Conservation (phyloP, 1,139 yeast species). For the Taphrina pruni region DNA sequence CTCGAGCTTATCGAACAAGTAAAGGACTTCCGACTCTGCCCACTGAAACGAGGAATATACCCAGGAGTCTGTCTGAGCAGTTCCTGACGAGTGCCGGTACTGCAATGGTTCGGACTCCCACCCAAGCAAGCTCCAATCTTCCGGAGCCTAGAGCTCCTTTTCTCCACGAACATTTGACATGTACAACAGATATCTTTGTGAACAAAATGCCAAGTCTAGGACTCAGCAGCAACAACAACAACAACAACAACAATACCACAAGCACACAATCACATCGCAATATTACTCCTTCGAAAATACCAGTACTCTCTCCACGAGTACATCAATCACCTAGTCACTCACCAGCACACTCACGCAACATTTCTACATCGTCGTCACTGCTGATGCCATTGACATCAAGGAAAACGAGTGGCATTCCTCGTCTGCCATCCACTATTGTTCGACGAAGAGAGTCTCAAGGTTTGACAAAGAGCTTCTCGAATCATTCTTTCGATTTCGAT, state of each 20-base stretch:
- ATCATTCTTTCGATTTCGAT: constrained; percentile 30
- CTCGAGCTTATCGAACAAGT: not conserved
- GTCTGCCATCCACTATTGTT: constrained; percentile 26
- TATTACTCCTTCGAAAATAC: constrained; percentile 20
- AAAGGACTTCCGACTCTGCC: not conserved
- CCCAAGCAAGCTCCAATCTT: not conserved
- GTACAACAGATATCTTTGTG: not conserved
- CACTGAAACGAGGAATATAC: not conserved
- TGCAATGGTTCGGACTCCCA: not conserved
- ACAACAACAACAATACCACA: not conserved
- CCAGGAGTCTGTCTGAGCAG: constrained; percentile 2
- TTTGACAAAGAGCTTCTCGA: constrained; percentile 23
- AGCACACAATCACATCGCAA: constrained; percentile 2
- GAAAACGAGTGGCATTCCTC: constrained; percentile 26
- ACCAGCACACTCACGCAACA: constrained; percentile 11
- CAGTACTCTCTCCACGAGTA: constrained; percentile 7
- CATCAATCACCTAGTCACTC: not conserved
- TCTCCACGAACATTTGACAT: not conserved
- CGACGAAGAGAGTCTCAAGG: constrained; percentile 21
- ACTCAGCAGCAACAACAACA: not conserved
- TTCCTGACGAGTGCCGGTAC: not conserved
- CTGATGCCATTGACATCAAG: constrained; percentile 1
- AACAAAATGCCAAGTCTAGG: not conserved
- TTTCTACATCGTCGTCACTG: not conserved
- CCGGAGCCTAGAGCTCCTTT: not conserved